Conservation (phyloP, 2,329 filamentous ascomycete species). For the Neodidymelliopsis sp. region DNA sequence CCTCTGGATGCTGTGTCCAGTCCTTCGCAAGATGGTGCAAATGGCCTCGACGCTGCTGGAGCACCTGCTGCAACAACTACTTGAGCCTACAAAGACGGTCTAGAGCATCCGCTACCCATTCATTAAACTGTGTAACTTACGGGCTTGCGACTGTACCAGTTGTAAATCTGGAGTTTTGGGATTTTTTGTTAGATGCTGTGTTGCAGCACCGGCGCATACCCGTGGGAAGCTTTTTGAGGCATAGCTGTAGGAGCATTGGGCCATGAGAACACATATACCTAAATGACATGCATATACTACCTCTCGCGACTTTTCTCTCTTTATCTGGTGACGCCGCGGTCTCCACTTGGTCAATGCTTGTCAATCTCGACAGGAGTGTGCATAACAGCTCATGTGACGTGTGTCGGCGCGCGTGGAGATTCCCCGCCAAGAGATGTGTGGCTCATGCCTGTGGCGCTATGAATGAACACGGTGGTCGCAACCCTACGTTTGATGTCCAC, state of each 20-base stretch:
- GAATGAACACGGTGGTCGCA: slow-evolving; percentile 42
- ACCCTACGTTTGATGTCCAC: slow-evolving; percentile 34
- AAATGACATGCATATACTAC: slow-evolving; percentile 19
- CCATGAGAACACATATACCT: slow-evolving; percentile 29
- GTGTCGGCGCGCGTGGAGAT: background rate
- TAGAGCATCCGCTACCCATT: background rate
- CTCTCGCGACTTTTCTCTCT: no score
- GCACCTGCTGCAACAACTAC: slow-evolving; percentile 27
- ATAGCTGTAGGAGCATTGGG: slow-evolving; percentile 27
- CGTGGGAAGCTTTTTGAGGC: slow-evolving; percentile 20
- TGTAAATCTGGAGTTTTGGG: slow-evolving; percentile 19
- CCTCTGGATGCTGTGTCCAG: slow-evolving; percentile 74
- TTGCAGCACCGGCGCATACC: slow-evolving; percentile 25
- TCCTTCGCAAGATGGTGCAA: slow-evolving; percentile 38
- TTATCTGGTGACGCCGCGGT: no score
- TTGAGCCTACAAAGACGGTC: background rate
- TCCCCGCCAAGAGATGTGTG: slow-evolving; percentile 23
- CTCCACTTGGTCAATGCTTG: no score
- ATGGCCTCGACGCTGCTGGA: slow-evolving; percentile 28
- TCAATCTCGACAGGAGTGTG: no score
- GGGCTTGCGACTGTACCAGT: slow-evolving; percentile 16
- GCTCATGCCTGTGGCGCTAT: slow-evolving; percentile 31
- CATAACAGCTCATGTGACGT: slow-evolving; percentile 18
- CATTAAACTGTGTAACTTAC: slow-evolving; percentile 8
- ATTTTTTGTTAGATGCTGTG: slow-evolving; percentile 18